These are phyloP conservation scores for Mycena citricolor DNA, from an alignment of 1,284 basidiomycete genomes.

Conservation along the genomic window DNA sequence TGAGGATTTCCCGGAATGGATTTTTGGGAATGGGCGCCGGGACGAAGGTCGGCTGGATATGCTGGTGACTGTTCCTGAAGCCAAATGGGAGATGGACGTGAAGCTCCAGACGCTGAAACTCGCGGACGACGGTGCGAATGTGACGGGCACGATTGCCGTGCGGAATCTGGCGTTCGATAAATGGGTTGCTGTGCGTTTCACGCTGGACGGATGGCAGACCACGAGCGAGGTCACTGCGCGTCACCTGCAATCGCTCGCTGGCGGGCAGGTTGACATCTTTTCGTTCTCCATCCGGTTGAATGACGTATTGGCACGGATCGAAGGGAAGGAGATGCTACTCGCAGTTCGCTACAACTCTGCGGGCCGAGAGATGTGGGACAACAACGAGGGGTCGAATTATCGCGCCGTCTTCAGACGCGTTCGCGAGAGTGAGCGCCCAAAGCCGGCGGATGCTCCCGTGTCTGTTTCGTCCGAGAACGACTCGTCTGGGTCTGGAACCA, in stretches of 20 bases:
- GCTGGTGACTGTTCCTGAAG: slow-evolving; percentile 55
- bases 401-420: slow-evolving; percentile 56
- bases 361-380: slow-evolving; percentile 88
- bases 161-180: slow-evolving; percentile 89
- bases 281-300: slow-evolving; percentile 64
- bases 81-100: slow-evolving; percentile 41
- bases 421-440: slow-evolving; percentile 19
- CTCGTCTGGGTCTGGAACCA: slow-evolving; percentile 48
- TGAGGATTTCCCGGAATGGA: slow-evolving; percentile 67
- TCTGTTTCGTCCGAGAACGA: slow-evolving; percentile 28
- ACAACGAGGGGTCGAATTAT: slow-evolving; percentile 83
- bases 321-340: slow-evolving; percentile 83
- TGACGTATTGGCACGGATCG: slow-evolving; percentile 68
- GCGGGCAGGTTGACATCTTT: slow-evolving; percentile 69
- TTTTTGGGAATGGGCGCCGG: slow-evolving; percentile 48
- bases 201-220: slow-evolving; percentile 93
- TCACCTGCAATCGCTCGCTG: slow-evolving; percentile 65
- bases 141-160: slow-evolving; percentile 76
- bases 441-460: slow-evolving; percentile 31
- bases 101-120: slow-evolving; percentile 57
- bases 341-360: slow-evolving; percentile 78
- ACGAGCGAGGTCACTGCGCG: slow-evolving; percentile 89
- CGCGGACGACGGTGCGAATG: slow-evolving; percentile 55
- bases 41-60: slow-evolving; percentile 47
- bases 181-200: slow-evolving; percentile 87